Evolutionary conservation across 768 basidiomycete species (phyloP), one percentile per base, ranked within the genome.

Genomic region (Serendipita sp.): DNA sequence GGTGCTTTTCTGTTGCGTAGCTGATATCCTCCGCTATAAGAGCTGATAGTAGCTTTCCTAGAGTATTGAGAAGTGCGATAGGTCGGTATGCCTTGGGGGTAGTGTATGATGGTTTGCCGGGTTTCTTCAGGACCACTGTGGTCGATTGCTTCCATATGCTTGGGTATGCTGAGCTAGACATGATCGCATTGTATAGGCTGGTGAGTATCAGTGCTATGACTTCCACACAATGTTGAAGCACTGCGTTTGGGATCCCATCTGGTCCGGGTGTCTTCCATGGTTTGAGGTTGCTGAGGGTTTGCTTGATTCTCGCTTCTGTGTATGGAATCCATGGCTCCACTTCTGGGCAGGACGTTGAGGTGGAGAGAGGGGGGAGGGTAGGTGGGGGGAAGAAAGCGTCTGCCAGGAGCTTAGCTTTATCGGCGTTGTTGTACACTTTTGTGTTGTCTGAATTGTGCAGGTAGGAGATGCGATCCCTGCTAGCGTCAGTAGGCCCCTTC

Each of bases 1-100:
- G n/a, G 34, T 74, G 67, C 3, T 66, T 36, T 66, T 80, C 75
- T 0, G 70, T 64, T 1, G 73, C 15, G 18, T 65, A 64, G 0
- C 67, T 58, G 0, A 78, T 23, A 16, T 72, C 67, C 3, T 72
- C 69, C 16, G 72, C 67, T 0, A 74, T 52, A 0, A 66, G 63
- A 10, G 69, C 23, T 4, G 69, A 68, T 0, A 74, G 72, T 0
- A 75, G 18, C 46, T 78, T 78, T 0, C 65, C 71, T 0, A 72
- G 63, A 0, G 72, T 73, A 46, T 75, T 66, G 1, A 77, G 68
- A 0, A 79, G 74, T 0, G 72, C 73, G 2, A 80, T 77, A 0
- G 77, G 79, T 0, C 73, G 63, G 47, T 76, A 76, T 0, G 76
- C 72, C 35, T 74, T 75, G 0, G 77, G 64, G 0, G 69, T 36